Evolutionary conservation across 768 basidiomycete genomes (phyloP).

Genomic region (Naganishia vishniacii): DNA sequence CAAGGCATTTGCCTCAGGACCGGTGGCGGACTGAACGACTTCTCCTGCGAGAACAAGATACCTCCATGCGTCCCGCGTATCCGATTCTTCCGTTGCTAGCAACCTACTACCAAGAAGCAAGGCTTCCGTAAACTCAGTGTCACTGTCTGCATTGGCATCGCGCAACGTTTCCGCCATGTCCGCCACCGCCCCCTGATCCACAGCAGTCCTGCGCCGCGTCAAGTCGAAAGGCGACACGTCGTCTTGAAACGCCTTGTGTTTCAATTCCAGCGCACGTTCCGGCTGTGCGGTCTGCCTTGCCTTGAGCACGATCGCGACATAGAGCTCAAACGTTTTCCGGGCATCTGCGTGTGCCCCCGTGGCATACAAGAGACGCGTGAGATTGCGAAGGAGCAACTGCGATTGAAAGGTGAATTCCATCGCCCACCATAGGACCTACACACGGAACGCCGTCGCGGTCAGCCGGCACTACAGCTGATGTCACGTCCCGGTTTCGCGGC

Average conservation of each 20-base stretch:
- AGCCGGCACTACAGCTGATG: too few species aligned
- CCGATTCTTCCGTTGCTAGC: slow-evolving; percentile 60
- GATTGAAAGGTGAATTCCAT: slow-evolving; percentile 92
- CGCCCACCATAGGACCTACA: slow-evolving; percentile 84
- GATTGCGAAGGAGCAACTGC: slow-evolving; percentile 73
- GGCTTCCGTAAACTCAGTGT: slow-evolving; percentile 69
- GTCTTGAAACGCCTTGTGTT: slow-evolving; percentile 17
- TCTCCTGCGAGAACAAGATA: slow-evolving; percentile 44
- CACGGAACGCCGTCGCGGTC: too few species aligned
- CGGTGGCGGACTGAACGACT: slow-evolving; percentile 57
- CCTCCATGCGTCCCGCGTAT: slow-evolving; percentile 55
- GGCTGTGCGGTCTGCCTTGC: slow-evolving; percentile 60
- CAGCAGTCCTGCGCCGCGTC: slow-evolving; percentile 11
- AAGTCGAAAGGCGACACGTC: slow-evolving; percentile 2
- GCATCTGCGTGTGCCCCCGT: slow-evolving; percentile 37
- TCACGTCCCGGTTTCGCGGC: slow-evolving; percentile 6
- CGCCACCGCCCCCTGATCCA: slow-evolving; percentile 10
- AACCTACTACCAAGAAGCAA: slow-evolving; percentile 71
- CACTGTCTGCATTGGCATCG: slow-evolving; percentile 57
- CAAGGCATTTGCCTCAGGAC: slow-evolving; percentile 9
- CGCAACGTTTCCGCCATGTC: slow-evolving; percentile 28
- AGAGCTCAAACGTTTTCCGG: slow-evolving; percentile 69
- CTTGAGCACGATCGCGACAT: slow-evolving; percentile 77
- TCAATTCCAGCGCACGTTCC: slow-evolving; percentile 45
- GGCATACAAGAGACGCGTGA: slow-evolving; percentile 70